These are phyloP conservation scores for Coleophoma cylindrospora DNA, from an alignment of 2,329 filamentous ascomycete genomes.

Conservation along the genomic window DNA sequence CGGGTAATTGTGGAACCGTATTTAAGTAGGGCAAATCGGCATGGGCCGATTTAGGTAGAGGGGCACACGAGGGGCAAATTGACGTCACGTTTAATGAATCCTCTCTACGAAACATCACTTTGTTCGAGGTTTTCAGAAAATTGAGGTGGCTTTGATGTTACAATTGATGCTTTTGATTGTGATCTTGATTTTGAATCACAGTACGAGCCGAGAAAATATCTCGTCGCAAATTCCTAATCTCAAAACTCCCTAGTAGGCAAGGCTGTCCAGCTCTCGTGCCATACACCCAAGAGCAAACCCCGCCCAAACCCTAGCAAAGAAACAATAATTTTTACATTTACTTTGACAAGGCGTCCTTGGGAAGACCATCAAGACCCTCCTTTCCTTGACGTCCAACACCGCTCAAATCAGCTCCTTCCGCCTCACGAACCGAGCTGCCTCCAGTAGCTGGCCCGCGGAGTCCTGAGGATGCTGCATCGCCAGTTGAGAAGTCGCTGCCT, in stretches of 20 bases:
- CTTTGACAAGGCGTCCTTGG: constrained; percentile 53
- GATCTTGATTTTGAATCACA: neutral
- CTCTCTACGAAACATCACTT: too few species aligned
- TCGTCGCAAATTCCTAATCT: neutral
- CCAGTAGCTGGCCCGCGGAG: constrained; percentile 56
- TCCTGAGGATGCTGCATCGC: constrained; percentile 41
- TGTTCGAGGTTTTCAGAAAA: too few species aligned
- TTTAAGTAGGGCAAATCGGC: too few species aligned
- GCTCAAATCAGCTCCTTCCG: constrained; percentile 48
- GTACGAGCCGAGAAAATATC: neutral
- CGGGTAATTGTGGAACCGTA: too few species aligned
- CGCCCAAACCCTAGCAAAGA: neutral
- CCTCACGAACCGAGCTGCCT: constrained; percentile 42
- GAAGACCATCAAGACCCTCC: constrained; percentile 49
- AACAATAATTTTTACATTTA: constrained; percentile 23
- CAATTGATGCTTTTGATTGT: constrained; percentile 30
- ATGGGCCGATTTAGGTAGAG: too few species aligned
- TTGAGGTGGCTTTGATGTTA: constrained; percentile 25
- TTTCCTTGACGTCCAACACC: constrained; percentile 57
- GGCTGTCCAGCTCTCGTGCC: too few species aligned
- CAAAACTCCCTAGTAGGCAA: too few species aligned
- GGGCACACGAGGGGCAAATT: too few species aligned
- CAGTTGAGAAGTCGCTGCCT: constrained; percentile 47
- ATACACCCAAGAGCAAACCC: neutral
- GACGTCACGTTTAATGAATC: too few species aligned